These are phyloP conservation scores for Rhodotorula paludigena DNA, from an alignment of 768 basidiomycete genomes.

Conservation along the genomic window DNA sequence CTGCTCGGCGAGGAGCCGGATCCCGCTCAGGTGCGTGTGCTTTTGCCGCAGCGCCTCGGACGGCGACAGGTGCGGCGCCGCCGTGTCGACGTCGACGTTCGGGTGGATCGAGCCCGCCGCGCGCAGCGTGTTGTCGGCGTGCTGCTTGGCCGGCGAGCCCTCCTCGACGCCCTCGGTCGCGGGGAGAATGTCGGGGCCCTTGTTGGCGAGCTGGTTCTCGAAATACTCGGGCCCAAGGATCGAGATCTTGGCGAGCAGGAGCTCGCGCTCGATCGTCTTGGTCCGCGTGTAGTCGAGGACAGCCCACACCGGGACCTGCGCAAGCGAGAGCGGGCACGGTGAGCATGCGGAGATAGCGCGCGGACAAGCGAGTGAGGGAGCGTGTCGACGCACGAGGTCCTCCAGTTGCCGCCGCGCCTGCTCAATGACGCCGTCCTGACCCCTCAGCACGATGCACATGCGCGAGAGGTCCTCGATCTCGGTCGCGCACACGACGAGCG, in stretches of 20 bases:
- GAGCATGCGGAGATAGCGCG: background rate
- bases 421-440: slow-evolving; percentile 96
- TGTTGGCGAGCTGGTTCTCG: slow-evolving; percentile 80
- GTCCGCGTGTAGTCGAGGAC: slow-evolving; percentile 97
- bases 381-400: slow-evolving; percentile 85
- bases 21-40: slow-evolving; percentile 82
- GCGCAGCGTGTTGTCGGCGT: slow-evolving; percentile 36
- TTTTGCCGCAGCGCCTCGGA: slow-evolving; percentile 81
- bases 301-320: slow-evolving; percentile 96
- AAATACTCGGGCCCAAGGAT: slow-evolving; percentile 96
- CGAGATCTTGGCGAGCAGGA: slow-evolving; percentile 91
- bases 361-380: background rate
- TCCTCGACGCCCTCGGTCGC: slow-evolving; percentile 36
- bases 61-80: slow-evolving; percentile 53
- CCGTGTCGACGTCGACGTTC: slow-evolving; percentile 45
- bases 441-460: slow-evolving; percentile 95
- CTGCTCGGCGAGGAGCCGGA: slow-evolving; percentile 74
- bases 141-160: slow-evolving; percentile 40
- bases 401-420: slow-evolving; percentile 93
- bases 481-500: slow-evolving; percentile 93
- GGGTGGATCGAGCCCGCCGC: slow-evolving; percentile 46
- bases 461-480: slow-evolving; percentile 94
- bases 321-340: background rate
- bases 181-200: slow-evolving; percentile 51
- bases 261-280: slow-evolving; percentile 80